phyloP scores from a whole-genome alignment of 495 filamentous ascomycete species.

The Penicillium robsamsonii region DNA sequence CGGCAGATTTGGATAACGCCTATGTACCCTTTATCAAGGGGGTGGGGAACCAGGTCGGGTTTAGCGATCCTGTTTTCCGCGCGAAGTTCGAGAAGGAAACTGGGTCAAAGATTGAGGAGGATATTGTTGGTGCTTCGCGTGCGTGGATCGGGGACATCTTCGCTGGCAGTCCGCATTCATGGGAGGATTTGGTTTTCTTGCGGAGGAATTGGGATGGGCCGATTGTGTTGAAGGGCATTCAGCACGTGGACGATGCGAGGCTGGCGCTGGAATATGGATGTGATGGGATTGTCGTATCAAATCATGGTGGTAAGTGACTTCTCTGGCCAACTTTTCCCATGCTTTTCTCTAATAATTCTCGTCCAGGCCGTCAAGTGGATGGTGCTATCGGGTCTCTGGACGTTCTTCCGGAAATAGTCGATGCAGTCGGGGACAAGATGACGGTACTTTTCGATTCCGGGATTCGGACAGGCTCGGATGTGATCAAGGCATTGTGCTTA shows the following conservation, averaged over 20 bases:
- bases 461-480: conserved; percentile 57
- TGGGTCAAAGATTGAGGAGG: conserved; percentile 48
- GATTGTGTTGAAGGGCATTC: conserved; percentile 51
- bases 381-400: conserved; percentile 64
- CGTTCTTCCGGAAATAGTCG: conserved; percentile 61
- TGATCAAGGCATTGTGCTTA: conserved; percentile 84
- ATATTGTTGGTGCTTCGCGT: conserved; percentile 41
- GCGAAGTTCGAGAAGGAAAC: conserved; percentile 49
- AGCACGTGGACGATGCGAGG: conserved; percentile 51
- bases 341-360: neutral
- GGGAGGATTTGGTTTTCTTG: conserved; percentile 57
- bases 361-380: conserved; percentile 60
- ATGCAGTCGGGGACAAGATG: conserved; percentile 52
- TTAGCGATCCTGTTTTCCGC: conserved; percentile 62
- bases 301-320: conserved; percentile 48
- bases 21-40: conserved; percentile 52
- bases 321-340: neutral
- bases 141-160: conserved; percentile 53
- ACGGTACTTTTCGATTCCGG: conserved; percentile 66
- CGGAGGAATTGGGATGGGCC: conserved; percentile 60
- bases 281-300: conserved; percentile 54
- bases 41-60: conserved; percentile 43
- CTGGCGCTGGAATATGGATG: conserved; percentile 47
- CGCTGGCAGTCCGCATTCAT: conserved; percentile 50
- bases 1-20: conserved; percentile 61